These are phyloP conservation scores for Eutrema salsugineum DNA, from an alignment of 441 rosid genomes.

Conservation along the genomic window DNA sequence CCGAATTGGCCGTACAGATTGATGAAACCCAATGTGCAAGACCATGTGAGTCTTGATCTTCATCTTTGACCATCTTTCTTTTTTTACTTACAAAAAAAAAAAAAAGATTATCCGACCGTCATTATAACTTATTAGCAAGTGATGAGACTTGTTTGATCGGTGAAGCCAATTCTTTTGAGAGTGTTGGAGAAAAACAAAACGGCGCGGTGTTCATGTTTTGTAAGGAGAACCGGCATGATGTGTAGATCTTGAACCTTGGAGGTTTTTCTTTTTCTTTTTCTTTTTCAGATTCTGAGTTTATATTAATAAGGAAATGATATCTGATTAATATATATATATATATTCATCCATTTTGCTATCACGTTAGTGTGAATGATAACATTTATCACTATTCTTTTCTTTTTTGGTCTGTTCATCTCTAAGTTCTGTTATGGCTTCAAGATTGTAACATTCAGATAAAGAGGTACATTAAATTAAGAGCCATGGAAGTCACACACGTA, in stretches of 20 bases:
- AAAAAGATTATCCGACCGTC: background rate
- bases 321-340: background rate
- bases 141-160: conserved; percentile 8
- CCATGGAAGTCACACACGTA: conserved; percentile 16
- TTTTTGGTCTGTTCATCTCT: conserved; percentile 6
- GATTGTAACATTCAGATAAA: background rate
- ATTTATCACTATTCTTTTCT: background rate
- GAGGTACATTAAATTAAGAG: conserved; percentile 19
- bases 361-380: conserved; percentile 11
- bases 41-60: conserved; percentile 47
- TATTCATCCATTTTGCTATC: background rate
- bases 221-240: background rate
- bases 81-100: too few relatives aligned
- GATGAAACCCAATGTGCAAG: conserved; percentile 36
- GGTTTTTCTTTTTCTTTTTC: background rate
- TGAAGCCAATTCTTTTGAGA: conserved; percentile 5
- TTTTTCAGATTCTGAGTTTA: conserved; percentile 18
- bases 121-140: conserved; percentile 1
- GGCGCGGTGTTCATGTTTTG: background rate
- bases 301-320: conserved; percentile 5
- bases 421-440: conserved; percentile 20
- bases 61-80: conserved; percentile 27
- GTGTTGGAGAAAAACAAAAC: background rate
- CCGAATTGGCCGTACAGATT: conserved; percentile 40
- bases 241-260: conserved; percentile 22